Conservation (phyloP, 2,329 filamentous ascomycete genomes). For the Intubia oerlemansii region DNA sequence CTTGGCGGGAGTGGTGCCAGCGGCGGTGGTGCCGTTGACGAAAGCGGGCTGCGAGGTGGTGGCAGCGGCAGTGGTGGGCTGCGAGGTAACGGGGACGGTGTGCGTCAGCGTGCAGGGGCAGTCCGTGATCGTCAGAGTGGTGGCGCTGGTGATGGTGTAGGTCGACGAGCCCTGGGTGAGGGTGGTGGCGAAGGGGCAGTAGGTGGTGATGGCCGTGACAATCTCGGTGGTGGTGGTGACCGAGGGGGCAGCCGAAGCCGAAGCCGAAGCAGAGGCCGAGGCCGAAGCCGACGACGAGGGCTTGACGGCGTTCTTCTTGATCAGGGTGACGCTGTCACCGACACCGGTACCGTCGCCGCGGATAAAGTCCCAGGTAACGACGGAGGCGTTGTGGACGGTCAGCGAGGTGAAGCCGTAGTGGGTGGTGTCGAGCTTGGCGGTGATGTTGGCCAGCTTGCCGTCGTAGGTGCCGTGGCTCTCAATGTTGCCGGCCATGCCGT, state of each 20-base stretch:
- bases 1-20: no score
- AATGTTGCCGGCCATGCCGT: conserved; percentile 31
- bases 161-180: conserved; percentile 4
- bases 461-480: conserved; percentile 23
- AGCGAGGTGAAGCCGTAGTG: conserved; percentile 28
- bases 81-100: no score
- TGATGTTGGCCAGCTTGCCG: conserved; percentile 17
- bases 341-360: conserved; percentile 17
- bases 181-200: conserved; percentile 3
- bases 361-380: conserved; percentile 14
- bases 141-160: conserved; percentile 16
- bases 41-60: no score
- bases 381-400: conserved; percentile 12
- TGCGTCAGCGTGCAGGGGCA: conserved; percentile 46
- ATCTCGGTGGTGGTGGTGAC: conserved; percentile 2
- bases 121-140: conserved; percentile 39
- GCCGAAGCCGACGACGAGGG: neutral
- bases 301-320: conserved; percentile 4
- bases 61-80: no score
- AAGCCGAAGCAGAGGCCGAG: neutral
- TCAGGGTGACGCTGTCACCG: conserved; percentile 16
- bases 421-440: conserved; percentile 20
- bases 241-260: neutral
- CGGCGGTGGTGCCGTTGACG: no score
- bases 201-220: conserved; percentile 4